Evolutionary conservation across 208 protist genomes (phyloP), one percentile per base, ranked within the genome.

Genomic region (Crithidia fasciculata): DNA sequence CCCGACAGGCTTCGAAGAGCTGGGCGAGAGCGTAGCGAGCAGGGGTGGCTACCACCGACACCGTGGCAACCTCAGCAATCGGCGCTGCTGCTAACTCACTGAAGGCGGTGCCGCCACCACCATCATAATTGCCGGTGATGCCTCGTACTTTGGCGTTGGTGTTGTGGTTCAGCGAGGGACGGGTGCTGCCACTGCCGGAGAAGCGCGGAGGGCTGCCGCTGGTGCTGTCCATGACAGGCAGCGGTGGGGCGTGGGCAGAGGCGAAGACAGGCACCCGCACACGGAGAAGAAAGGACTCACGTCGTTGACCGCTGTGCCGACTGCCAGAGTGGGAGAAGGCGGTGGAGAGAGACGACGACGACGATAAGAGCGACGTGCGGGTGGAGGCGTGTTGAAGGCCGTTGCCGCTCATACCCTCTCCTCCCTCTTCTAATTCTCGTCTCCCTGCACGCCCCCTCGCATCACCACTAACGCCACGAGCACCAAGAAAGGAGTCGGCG

Each of bases 1-100:
- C 74, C 8, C 74, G 36, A 37, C 80, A 72, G 36, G 72, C 43
- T 45, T 91, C 81, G 43, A 78, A 78, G 56, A 91, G 60, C 55
- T 87, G 83, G 59, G 85, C 62, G 5, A 79, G 40, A 5, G 78
- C 70, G 76, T 79, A 86, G 52, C 81, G 81, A 0, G 76, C 54
- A 4, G 81, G 81, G 0, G 72, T 80, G 28, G 81, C 73, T 19
- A 86, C 52, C 15, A 82, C 76, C 2, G 76, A 73, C 10, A 82
- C 62, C 3, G 70, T 68, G 15, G 57, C 53, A 0, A 19, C 9
- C 3, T 7, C 45, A 40, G 6, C 28, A 50, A 8, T 16, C 40
- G 53, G 28, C 3, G 10, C n/a, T 37, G 36, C 43, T 7, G n/a
- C 39, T 4, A 19, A 12, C 7, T 15, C 52, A 28, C 47, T 7